Base-by-base conservation (phyloP, 2,329 filamentous ascomycete species). In the Alternaria ethzedia region DNA sequence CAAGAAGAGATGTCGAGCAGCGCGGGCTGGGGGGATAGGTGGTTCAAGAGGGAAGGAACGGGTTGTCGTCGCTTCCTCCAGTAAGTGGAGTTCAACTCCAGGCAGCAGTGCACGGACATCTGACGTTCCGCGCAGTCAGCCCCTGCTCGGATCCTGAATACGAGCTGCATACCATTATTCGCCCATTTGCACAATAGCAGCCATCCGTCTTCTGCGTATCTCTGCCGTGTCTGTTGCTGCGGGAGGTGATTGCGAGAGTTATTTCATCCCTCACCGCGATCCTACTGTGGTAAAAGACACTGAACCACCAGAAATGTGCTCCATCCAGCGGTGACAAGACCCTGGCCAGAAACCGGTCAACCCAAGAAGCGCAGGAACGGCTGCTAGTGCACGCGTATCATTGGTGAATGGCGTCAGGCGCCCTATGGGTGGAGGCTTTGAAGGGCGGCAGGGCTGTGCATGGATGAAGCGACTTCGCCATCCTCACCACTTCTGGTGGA, bases 331-430 rank as follows among this genome's bases (percentile, higher is more conserved):
- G 50, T 59, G 60, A 58, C 50, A 60, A 51, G 30, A 60, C 57
- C 44, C 50, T 49, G 25, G 56, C 47, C 45, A 54, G 25, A 50
- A 56, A 71, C 69, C 69, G 69, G 69, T 70, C 65, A 70, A 60
- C 65, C 63, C 61, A 70, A 65, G 49, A 62, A 70, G 66, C 47
- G 55, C 66, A 70, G 65, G 64, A 70, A 70, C 65, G 66, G 61
- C 59, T 63, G 52, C 49, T 69, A 69, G 68, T 57, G 58, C 57
- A 21, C 45, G 65, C 63, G 43, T 26, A 55, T 54, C 61, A 64
- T 32, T 66, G 65, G 67, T 50, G 54, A 61, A 64, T 59, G 57
- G 58, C 54, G 55, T 54, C 60, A 59, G 63, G 43, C 41, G 54
- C 43, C 51, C 32, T 54, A 52, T 13, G 41, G 20, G 59, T 59